Base-by-base conservation (phyloP, 495 filamentous ascomycete genomes). In the Thozetella sp. region DNA sequence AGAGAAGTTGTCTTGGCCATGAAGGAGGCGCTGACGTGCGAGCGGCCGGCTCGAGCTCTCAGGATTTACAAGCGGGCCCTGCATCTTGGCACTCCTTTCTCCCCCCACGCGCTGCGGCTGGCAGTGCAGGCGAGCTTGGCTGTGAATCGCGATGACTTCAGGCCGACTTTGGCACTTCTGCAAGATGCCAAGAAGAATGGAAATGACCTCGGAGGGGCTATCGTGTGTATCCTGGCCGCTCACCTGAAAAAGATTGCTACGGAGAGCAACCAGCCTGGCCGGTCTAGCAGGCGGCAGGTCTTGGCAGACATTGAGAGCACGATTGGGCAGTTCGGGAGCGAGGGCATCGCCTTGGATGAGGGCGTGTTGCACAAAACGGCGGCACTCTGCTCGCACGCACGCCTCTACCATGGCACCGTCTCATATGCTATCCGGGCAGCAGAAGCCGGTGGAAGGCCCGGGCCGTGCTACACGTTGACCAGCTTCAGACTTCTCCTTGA, bases 41-140 rank as follows among this genome's bases (percentile, higher is more conserved):
- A 51, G 20, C 62, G 60, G 6, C 68, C 71, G 19, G 43, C 22
- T 2, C 30, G 54, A 19, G 76, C 72, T 0, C 22, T 75, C 53
- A 50, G 55, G 12, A 67, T 78, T 22, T 79, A 80, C 60, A 75
- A 68, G 54, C 72, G 61, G 55, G 70, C 67, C 0, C 24, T 66
- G 3, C 53, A 65, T 22, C 59, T 55, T 2, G 67, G 73, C 1
- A 71, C 79, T 72, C 69, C 65, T 0, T 63, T 61, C 37, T 67
- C 63, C 15, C 22, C 48, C 2, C 63, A 66, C 10, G 72, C 72
- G 53, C 65, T 81, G 2, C 64, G 65, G 11, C 55, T 80, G 10
- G 80, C 78, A 20, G 68, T 82, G 19, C 62, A 68, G 22, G 80
- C 80, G 13, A 63, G 68, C 10, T 58, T 81, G 55, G 57, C 57